A percentile compares a stretch with the other conserved stretches of the same genome.
phyloP scores from a whole-genome alignment of 2,329 filamentous ascomycete genomes.

The Truncatella angustata region DNA sequence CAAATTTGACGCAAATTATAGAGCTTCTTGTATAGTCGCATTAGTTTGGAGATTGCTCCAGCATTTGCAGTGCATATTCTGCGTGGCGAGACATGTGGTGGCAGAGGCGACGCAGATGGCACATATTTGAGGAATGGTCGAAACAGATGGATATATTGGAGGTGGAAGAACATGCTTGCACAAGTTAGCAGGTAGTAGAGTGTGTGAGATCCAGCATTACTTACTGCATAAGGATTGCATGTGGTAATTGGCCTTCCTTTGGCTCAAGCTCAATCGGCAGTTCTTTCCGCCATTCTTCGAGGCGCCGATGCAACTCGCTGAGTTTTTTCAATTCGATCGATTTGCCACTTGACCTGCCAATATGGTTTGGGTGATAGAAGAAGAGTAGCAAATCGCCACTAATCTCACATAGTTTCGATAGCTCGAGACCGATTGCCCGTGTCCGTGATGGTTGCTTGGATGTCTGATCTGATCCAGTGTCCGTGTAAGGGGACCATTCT shows the following conservation, averaged over 20 bases:
- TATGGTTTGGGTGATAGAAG: constrained; percentile 82
- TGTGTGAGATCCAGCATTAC: constrained; percentile 28
- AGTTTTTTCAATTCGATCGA: constrained; percentile 86
- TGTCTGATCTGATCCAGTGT: constrained; percentile 71
- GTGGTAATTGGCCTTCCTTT: constrained; percentile 84
- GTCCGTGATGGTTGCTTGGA: constrained; percentile 79
- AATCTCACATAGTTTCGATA: constrained; percentile 85
- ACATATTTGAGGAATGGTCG: constrained; percentile 92
- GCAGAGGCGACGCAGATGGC: constrained; percentile 76
- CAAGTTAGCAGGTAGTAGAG: constrained; percentile 18
- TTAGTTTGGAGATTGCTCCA: constrained; percentile 85
- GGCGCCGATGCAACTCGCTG: constrained; percentile 82
- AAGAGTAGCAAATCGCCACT: constrained; percentile 84
- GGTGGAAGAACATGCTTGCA: constrained; percentile 90
- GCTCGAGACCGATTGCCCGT: constrained; percentile 76
- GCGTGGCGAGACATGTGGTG: constrained; percentile 82
- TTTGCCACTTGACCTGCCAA: constrained; percentile 66
- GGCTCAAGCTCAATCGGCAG: constrained; percentile 85
- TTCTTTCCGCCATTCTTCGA: constrained; percentile 85
- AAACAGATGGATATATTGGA: constrained; percentile 94
- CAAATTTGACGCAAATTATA: constrained; percentile 92
- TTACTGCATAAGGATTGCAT: constrained; percentile 80
- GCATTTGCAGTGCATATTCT: constrained; percentile 91
- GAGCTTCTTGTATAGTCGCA: constrained; percentile 88
- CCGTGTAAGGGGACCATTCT: constrained; percentile 85